phyloP scores from a whole-genome alignment of 2,329 filamentous ascomycete genomes.

The Macrophomina tecta region DNA sequence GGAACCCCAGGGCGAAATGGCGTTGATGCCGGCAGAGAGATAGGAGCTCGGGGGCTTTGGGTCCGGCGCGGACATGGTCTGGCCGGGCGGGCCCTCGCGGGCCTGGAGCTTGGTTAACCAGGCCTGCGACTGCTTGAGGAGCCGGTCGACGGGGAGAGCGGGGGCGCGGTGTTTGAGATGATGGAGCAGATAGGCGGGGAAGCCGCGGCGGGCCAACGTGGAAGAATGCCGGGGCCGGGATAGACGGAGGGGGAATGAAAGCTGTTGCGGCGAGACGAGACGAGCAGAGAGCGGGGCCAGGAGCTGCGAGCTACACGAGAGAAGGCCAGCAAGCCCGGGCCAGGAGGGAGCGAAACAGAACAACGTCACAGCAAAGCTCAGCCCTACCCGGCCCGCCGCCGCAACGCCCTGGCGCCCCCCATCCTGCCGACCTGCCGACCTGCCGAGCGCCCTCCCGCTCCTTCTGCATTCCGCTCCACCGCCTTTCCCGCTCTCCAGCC shows the following conservation, averaged over 20 bases:
- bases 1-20: constrained; percentile 56
- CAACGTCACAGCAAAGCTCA: constrained; percentile 26
- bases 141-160: constrained; percentile 11
- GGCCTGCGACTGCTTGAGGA: constrained; percentile 15
- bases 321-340: constrained; percentile 7
- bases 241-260: neutral
- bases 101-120: constrained; percentile 12
- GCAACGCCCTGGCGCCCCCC: neutral
- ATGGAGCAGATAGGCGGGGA: constrained; percentile 24
- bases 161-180: constrained; percentile 16
- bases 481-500: neutral
- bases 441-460: too few species aligned
- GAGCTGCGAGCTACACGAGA: constrained; percentile 8
- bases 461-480: neutral
- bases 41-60: constrained; percentile 43
- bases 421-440: neutral
- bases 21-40: constrained; percentile 47
- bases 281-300: neutral
- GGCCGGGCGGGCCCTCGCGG: constrained; percentile 23
- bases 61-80: constrained; percentile 26
- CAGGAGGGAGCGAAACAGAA: constrained; percentile 3
- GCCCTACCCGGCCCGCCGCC: neutral
- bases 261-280: neutral
- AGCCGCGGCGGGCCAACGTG: constrained; percentile 24
- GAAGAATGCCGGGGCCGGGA: too few species aligned